These are phyloP conservation scores for Backusella morwellensis DNA, from an alignment of 192 early-diverging fungal species.

Conservation along the genomic window DNA sequence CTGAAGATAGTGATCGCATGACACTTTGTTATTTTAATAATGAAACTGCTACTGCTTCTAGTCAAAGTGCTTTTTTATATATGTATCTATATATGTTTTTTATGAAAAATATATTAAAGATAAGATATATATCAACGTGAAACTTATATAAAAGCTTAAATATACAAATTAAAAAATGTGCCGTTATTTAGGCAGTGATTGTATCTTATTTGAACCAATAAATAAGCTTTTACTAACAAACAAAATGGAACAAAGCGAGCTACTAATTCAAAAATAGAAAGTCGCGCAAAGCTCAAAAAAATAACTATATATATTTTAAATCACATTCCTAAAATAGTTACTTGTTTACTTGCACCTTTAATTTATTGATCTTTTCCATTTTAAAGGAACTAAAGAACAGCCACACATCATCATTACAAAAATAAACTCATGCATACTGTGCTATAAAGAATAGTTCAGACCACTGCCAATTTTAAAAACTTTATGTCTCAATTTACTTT, in stretches of 20 bases:
- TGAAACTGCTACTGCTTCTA: background rate
- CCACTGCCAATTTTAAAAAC: too few species aligned
- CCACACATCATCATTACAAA: too few species aligned
- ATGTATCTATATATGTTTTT: background rate
- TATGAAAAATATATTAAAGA: background rate
- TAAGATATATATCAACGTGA: background rate
- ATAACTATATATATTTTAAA: background rate
- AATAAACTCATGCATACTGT: too few species aligned
- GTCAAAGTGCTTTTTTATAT: background rate
- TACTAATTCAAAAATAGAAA: background rate
- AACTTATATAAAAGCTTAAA: background rate
- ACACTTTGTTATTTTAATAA: background rate
- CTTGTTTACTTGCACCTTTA: background rate
- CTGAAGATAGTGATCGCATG: background rate
- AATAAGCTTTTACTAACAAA: background rate
- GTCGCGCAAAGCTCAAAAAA: background rate
- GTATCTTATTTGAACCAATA: background rate
- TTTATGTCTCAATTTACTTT: too few species aligned
- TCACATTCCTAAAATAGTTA: background rate
- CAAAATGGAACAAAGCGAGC: background rate
- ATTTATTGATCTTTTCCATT: too few species aligned
- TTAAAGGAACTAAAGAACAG: too few species aligned
- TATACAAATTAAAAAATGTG: background rate
- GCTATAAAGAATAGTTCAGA: too few species aligned
- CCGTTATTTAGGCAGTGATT: background rate